Evolutionary conservation across 768 basidiomycete genomes (phyloP).

Genomic region (Candolleomyces efflorescens): DNA sequence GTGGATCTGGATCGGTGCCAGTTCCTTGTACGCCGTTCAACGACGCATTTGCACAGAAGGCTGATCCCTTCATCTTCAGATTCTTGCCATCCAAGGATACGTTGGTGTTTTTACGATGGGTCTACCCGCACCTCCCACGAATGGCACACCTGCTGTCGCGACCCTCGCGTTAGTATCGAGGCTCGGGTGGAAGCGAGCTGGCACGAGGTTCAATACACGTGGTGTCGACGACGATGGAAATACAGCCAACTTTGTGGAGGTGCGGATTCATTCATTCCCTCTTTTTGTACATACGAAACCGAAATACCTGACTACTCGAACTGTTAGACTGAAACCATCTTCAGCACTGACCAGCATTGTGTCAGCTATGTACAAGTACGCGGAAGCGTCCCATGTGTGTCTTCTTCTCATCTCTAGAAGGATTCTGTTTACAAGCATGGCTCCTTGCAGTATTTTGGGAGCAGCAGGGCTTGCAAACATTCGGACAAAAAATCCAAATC

Average conservation of each 20-base stretch:
- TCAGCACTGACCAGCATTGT: slow-evolving; percentile 82
- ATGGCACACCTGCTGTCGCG: slow-evolving; percentile 66
- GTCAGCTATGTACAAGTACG: slow-evolving; percentile 93
- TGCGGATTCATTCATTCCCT: slow-evolving; percentile 25
- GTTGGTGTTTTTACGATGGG: slow-evolving; percentile 81
- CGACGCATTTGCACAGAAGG: slow-evolving; percentile 9
- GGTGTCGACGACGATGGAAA: slow-evolving; percentile 96
- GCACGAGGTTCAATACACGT: slow-evolving; percentile 94
- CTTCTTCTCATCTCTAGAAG: slow-evolving; percentile 13
- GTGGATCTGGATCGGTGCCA: slow-evolving; percentile 77
- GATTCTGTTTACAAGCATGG: slow-evolving; percentile 13
- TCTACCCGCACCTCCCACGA: slow-evolving; percentile 68
- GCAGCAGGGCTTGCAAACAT: slow-evolving; percentile 92
- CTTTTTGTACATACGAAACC: slow-evolving; percentile 11
- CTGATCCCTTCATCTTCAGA: slow-evolving; percentile 34
- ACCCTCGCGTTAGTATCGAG: slow-evolving; percentile 82
- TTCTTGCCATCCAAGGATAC: slow-evolving; percentile 92
- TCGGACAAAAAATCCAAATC: slow-evolving; percentile 92
- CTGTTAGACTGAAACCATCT: slow-evolving; percentile 79
- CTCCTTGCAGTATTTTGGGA: slow-evolving; percentile 88
- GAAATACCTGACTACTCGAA: slow-evolving; percentile 3
- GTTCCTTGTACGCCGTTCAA: slow-evolving; percentile 62
- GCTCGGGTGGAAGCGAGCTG: slow-evolving; percentile 91
- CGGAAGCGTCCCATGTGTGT: slow-evolving; percentile 91
- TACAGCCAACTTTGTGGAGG: slow-evolving; percentile 96